These are phyloP conservation scores for Glebionis coronaria DNA, from an alignment of 129 eudicot genomes.

Conservation along the genomic window DNA sequence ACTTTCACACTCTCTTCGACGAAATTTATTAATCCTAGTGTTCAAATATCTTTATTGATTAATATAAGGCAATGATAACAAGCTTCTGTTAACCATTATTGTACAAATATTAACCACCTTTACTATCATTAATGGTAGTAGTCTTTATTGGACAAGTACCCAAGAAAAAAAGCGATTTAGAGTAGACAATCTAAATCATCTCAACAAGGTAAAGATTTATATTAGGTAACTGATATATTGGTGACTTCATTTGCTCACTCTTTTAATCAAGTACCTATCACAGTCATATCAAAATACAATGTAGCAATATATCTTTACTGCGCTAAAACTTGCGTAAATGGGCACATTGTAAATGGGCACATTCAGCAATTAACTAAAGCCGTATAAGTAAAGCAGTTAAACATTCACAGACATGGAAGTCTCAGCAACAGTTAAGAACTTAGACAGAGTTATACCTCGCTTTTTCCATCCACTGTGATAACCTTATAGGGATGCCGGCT, in stretches of 20 bases:
- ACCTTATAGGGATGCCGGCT: slow-evolving; percentile 90
- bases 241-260: background rate
- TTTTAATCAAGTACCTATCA: background rate
- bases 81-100: no score
- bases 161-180: background rate
- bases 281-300: background rate
- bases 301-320: no score
- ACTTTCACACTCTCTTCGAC: no score
- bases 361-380: no score
- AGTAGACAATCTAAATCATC: background rate
- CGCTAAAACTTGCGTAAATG: no score
- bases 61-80: no score
- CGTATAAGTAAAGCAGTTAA: background rate
- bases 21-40: no score
- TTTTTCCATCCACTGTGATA: slow-evolving; percentile 12
- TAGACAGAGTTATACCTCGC: slow-evolving; percentile 24
- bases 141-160: background rate
- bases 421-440: background rate
- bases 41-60: no score
- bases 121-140: background rate
- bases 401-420: no score
- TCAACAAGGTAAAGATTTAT: background rate
- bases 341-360: no score
- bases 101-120: background rate
- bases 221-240: background rate